Percentiles rank a stretch among this genome's conserved stretches.
Conservation (phyloP, 768 basidiomycete genomes). For the Termitomyces sp. region DNA sequence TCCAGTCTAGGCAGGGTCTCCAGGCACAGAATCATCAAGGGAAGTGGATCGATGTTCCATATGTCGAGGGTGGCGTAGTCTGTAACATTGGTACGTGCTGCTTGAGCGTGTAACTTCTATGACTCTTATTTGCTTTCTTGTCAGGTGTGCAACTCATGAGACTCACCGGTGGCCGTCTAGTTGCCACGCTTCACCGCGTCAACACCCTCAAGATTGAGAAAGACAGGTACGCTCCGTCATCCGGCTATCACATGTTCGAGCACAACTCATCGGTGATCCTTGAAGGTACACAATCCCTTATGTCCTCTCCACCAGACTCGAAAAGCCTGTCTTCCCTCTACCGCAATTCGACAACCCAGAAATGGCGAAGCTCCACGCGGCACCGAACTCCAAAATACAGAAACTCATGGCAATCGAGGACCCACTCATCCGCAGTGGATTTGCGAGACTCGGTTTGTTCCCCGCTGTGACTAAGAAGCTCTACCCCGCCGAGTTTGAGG, state of each 20-base stretch:
- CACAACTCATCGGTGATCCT: background rate
- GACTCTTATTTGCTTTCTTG: background rate
- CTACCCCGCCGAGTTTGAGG: conserved; percentile 5
- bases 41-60: conserved; percentile 23
- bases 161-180: conserved; percentile 22
- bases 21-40: conserved; percentile 25
- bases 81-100: conserved; percentile 23
- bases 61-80: conserved; percentile 24
- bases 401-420: conserved; percentile 19
- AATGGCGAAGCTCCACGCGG: conserved; percentile 18
- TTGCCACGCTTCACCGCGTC: conserved; percentile 25
- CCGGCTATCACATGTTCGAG: background rate
- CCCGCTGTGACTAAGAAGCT: conserved; percentile 10
- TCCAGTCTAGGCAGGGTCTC: conserved; percentile 22
- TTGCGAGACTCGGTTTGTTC: conserved; percentile 21
- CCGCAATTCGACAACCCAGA: conserved; percentile 18
- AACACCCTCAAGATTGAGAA: conserved; percentile 25
- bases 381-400: conserved; percentile 20
- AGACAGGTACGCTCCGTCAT: conserved; percentile 16
- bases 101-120: background rate
- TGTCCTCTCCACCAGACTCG: conserved; percentile 22
- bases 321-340: conserved; percentile 19
- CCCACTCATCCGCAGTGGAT: conserved; percentile 22
- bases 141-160: conserved; percentile 24
- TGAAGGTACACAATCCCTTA: conserved; percentile 24